A percentile compares a stretch with the other conserved stretches of the same genome.
These are phyloP conservation scores for Fusarium virguliforme DNA, from an alignment of 2,329 filamentous ascomycete species.

Conservation along the genomic window DNA sequence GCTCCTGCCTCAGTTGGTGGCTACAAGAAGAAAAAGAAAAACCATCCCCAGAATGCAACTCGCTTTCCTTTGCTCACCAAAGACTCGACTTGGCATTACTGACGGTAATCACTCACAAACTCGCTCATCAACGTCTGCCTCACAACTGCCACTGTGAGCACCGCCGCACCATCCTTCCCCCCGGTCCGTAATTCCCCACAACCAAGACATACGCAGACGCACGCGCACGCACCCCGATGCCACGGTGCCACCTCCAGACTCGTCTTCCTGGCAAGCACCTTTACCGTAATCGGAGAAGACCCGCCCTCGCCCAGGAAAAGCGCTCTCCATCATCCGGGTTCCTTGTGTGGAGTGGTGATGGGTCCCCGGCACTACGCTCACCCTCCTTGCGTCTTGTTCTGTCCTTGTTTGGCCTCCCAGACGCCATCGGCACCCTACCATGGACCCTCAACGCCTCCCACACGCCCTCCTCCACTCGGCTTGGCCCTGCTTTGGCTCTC, in stretches of 20 bases:
- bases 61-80: neutral
- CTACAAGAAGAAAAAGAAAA: constrained; percentile 4
- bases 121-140: constrained; percentile 9
- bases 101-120: neutral
- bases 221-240: constrained; percentile 38
- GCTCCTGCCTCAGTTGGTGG: neutral
- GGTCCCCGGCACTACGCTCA: constrained; percentile 33
- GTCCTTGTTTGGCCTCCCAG: constrained; percentile 18
- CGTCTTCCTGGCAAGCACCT: constrained; percentile 23
- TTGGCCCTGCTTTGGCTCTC: constrained; percentile 33
- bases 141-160: constrained; percentile 12
- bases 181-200: constrained; percentile 32
- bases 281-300: constrained; percentile 41
- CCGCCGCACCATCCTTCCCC: constrained; percentile 32
- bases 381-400: constrained; percentile 35
- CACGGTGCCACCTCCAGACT: constrained; percentile 48
- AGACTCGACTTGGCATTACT: constrained; percentile 2
- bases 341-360: constrained; percentile 23
- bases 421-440: constrained; percentile 43
- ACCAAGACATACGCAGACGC: constrained; percentile 5
- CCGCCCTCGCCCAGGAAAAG: constrained; percentile 27
- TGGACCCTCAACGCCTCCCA: constrained; percentile 37
- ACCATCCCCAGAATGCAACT: constrained; percentile 3
- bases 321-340: constrained; percentile 46
- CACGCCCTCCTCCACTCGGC: constrained; percentile 46